Conservation (phyloP, 805 yeast species). For the Sugiyamaella lignohabitans region DNA sequence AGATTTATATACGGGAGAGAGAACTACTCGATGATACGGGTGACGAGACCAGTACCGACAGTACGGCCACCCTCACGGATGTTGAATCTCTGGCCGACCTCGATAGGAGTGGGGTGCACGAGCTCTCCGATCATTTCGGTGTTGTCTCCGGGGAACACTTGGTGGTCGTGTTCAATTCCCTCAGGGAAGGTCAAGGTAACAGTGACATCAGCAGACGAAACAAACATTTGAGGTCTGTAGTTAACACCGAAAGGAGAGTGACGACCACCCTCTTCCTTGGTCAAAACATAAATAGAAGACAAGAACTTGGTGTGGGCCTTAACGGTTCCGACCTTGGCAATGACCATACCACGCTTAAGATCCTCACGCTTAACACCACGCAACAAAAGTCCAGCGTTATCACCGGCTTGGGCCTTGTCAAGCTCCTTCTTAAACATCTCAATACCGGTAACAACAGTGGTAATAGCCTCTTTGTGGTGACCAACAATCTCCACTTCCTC, state of each 20-base stretch:
- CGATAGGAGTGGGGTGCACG: constrained; percentile 86
- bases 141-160: constrained; percentile 98
- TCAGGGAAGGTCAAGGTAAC: constrained; percentile 86
- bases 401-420: constrained; percentile 98
- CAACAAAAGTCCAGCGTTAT: constrained; percentile 93
- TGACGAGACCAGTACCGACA: constrained; percentile 96
- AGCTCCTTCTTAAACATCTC: constrained; percentile 99
- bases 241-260: constrained; percentile 94
- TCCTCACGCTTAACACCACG: constrained; percentile 99
- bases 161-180: constrained; percentile 75
- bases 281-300: constrained; percentile 85
- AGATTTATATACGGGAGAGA: too few relatives aligned
- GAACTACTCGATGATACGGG: constrained; percentile 70
- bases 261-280: constrained; percentile 99
- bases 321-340: constrained; percentile 87
- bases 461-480: constrained; percentile 73
- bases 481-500: constrained; percentile 98
- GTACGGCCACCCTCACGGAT: constrained; percentile 99
- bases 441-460: constrained; percentile 95
- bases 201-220: constrained; percentile 95
- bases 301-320: constrained; percentile 90
- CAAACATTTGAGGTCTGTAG: constrained; percentile 96
- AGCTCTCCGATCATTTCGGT: constrained; percentile 90
- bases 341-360: constrained; percentile 94
- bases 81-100: constrained; percentile 97